Percentiles rank a stretch among this genome's conserved stretches.
These are phyloP conservation scores for Vigna mungo DNA, from an alignment of 306 rosid species.

Conservation along the genomic window DNA sequence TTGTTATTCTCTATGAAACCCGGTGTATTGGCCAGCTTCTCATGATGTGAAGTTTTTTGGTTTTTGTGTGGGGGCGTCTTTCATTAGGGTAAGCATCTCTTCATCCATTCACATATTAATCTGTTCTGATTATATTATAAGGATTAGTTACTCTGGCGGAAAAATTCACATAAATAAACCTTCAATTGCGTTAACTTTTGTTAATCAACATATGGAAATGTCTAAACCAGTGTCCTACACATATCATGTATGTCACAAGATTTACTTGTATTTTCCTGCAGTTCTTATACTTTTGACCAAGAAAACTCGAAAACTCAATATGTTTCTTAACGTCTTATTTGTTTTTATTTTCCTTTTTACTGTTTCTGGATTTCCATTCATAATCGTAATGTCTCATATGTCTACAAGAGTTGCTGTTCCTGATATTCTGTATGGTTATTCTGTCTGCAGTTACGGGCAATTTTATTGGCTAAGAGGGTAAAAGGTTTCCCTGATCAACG, in stretches of 20 bases:
- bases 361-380: slow-evolving; percentile 32
- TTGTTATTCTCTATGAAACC: slow-evolving; percentile 22
- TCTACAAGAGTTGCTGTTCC: slow-evolving; percentile 32
- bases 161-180: background rate
- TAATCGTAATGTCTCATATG: background rate
- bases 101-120: slow-evolving; percentile 18
- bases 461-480: slow-evolving; percentile 10
- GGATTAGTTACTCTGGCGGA: slow-evolving; percentile 16
- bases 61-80: slow-evolving; percentile 32
- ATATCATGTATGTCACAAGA: no score
- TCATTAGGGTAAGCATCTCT: slow-evolving; percentile 44
- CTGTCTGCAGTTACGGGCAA: slow-evolving; percentile 32
- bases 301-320: background rate
- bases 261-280: no score
- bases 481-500: slow-evolving; percentile 38
- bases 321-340: slow-evolving; percentile 4
- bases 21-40: background rate
- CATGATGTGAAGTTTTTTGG: slow-evolving; percentile 42
- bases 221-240: background rate
- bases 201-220: slow-evolving; percentile 11
- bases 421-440: slow-evolving; percentile 17
- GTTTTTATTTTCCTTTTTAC: background rate
- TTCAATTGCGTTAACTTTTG: slow-evolving; percentile 6
- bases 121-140: background rate
- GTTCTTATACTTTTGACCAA: background rate